Percentiles rank a stretch among this genome's conserved stretches.
Evolutionary conservation across 768 basidiomycete species (phyloP).

Genomic region (Mycena polygramma): DNA sequence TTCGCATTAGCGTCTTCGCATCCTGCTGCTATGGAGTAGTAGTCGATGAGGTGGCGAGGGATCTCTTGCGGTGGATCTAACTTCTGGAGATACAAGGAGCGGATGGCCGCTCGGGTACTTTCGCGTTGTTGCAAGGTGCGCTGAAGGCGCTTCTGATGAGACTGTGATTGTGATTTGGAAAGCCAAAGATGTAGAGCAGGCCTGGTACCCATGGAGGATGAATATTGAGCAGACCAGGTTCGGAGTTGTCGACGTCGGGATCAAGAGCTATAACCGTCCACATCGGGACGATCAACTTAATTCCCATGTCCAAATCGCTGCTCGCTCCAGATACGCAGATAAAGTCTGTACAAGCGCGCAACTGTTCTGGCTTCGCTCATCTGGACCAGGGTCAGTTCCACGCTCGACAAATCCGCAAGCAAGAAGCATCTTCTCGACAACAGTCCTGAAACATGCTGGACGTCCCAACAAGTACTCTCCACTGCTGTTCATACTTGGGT

Average conservation of each 20-base stretch:
- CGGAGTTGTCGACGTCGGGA: background rate
- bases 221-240: background rate
- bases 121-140: constrained; percentile 32
- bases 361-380: constrained; percentile 25
- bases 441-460: constrained; percentile 87
- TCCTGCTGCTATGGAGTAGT: constrained; percentile 73
- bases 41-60: constrained; percentile 42
- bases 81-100: constrained; percentile 44
- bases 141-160: constrained; percentile 15
- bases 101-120: constrained; percentile 41
- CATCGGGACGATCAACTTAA: background rate
- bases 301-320: constrained; percentile 50
- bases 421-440: constrained; percentile 80
- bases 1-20: constrained; percentile 55
- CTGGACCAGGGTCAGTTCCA: constrained; percentile 78
- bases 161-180: background rate
- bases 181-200: constrained; percentile 23
- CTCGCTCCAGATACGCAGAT: constrained; percentile 60
- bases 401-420: constrained; percentile 77
- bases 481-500: background rate
- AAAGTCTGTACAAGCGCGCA: constrained; percentile 56
- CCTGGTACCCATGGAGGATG: background rate
- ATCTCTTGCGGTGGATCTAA: constrained; percentile 33
- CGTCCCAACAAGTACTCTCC: constrained; percentile 75
- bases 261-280: background rate